These are phyloP conservation scores for Hypomontagnella monticulosa DNA, from an alignment of 495 filamentous ascomycete genomes.

Conservation along the genomic window DNA sequence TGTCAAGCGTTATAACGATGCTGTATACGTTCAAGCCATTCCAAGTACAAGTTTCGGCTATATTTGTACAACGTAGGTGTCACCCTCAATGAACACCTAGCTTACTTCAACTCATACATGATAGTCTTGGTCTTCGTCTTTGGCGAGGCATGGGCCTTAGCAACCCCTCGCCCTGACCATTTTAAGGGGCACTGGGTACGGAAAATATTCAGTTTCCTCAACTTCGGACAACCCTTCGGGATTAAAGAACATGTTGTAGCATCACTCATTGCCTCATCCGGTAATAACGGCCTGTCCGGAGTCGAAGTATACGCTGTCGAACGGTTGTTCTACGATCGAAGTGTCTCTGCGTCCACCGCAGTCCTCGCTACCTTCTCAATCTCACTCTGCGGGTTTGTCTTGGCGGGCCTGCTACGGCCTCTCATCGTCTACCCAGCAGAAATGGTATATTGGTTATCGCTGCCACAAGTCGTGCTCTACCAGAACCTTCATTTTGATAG, in stretches of 20 bases:
- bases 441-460: conserved; percentile 51
- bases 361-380: conserved; percentile 32
- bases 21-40: conserved; percentile 29
- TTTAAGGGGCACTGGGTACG: conserved; percentile 20
- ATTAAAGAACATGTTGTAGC: conserved; percentile 33
- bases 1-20: conserved; percentile 58
- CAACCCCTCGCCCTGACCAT: conserved; percentile 17
- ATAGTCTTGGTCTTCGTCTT: conserved; percentile 48
- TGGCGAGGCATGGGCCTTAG: conserved; percentile 24
- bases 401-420: conserved; percentile 62
- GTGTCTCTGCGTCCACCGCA: conserved; percentile 23
- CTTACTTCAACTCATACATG: conserved; percentile 35
- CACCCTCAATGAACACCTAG: background rate
- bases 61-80: conserved; percentile 29
- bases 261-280: conserved; percentile 26
- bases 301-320: conserved; percentile 27
- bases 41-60: conserved; percentile 20
- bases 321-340: conserved; percentile 23
- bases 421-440: conserved; percentile 64
- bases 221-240: conserved; percentile 21
- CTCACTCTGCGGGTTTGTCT: conserved; percentile 61
- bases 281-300: conserved; percentile 26
- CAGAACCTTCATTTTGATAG: conserved; percentile 54
- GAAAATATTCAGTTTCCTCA: conserved; percentile 13
- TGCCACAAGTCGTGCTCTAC: conserved; percentile 44